Evolutionary conservation across 192 early-diverging fungal species (phyloP).

Genomic region (Helicostylum pulchrum): DNA sequence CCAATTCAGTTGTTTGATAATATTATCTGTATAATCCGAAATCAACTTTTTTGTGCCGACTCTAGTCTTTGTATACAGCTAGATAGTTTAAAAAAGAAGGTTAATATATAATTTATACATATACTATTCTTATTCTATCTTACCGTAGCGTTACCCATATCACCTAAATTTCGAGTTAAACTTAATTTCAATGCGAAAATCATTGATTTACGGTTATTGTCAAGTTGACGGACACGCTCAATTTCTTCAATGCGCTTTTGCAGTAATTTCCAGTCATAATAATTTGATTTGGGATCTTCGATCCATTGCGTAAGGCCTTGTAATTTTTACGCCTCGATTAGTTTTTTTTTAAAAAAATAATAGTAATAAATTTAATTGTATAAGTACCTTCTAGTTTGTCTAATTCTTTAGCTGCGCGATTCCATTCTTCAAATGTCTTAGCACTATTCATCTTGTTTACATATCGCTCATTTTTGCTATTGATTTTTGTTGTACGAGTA

Average conservation of each 20-base stretch:
- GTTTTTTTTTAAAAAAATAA: background rate
- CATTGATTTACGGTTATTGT: slow-evolving; percentile 50
- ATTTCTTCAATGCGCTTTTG: slow-evolving; percentile 56
- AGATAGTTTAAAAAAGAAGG: background rate
- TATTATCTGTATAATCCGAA: slow-evolving; percentile 78
- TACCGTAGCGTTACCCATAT: slow-evolving; percentile 73
- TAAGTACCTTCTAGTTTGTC: slow-evolving; percentile 55
- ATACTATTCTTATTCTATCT: background rate
- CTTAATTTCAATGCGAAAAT: slow-evolving; percentile 67
- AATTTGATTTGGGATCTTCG: slow-evolving; percentile 50
- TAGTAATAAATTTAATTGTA: no score
- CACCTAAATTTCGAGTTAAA: slow-evolving; percentile 68
- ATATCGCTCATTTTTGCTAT: slow-evolving; percentile 37
- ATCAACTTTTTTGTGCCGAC: slow-evolving; percentile 74
- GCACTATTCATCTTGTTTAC: slow-evolving; percentile 47
- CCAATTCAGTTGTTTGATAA: slow-evolving; percentile 63
- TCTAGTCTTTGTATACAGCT: slow-evolving; percentile 66
- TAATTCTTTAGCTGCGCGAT: slow-evolving; percentile 53
- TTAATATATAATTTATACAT: no score
- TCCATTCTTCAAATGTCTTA: slow-evolving; percentile 68
- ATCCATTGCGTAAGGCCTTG: slow-evolving; percentile 64
- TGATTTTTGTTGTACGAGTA: no score
- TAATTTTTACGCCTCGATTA: background rate
- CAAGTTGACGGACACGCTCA: slow-evolving; percentile 37
- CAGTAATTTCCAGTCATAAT: slow-evolving; percentile 74